phyloP scores from a whole-genome alignment of 352 stramenopile genomes.

The Peronospora destructor region DNA sequence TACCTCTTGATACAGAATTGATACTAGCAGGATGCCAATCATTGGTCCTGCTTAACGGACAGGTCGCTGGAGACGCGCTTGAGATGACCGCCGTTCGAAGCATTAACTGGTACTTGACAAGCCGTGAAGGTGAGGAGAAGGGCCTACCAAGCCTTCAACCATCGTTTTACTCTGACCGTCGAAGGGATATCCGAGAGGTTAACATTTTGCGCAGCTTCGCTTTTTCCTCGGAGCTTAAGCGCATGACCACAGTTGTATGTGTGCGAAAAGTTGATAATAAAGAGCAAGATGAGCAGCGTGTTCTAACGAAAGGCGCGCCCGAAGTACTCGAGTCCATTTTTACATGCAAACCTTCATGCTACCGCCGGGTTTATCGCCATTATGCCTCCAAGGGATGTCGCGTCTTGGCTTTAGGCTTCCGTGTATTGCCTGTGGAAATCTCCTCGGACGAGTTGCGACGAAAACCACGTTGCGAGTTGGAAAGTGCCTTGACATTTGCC shows the following conservation, averaged over 20 bases:
- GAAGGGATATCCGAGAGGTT: conserved; percentile 77
- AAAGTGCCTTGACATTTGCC: conserved; percentile 90
- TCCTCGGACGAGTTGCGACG: conserved; percentile 56
- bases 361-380: conserved; percentile 75
- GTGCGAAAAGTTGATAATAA: conserved; percentile 68
- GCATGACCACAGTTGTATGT: conserved; percentile 94
- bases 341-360: conserved; percentile 85
- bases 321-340: conserved; percentile 90
- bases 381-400: conserved; percentile 79
- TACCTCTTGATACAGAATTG: conserved; percentile 85
- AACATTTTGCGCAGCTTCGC: conserved; percentile 92
- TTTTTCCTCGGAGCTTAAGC: conserved; percentile 94
- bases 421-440: conserved; percentile 62
- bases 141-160: conserved; percentile 21
- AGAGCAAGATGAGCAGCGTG: conserved; percentile 71
- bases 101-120: conserved; percentile 65
- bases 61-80: conserved; percentile 95
- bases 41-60: conserved; percentile 94
- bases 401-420: conserved; percentile 94
- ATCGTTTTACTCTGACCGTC: conserved; percentile 28
- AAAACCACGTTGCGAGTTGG: conserved; percentile 80
- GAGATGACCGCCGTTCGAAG: conserved; percentile 93
- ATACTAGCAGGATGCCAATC: conserved; percentile 93
- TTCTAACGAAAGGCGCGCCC: conserved; percentile 96
- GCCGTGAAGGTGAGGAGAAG: conserved; percentile 28